Evolutionary conservation across 805 yeast genomes (phyloP), one percentile per base, ranked within the genome.

Genomic region (Ogataea chonburiensis): DNA sequence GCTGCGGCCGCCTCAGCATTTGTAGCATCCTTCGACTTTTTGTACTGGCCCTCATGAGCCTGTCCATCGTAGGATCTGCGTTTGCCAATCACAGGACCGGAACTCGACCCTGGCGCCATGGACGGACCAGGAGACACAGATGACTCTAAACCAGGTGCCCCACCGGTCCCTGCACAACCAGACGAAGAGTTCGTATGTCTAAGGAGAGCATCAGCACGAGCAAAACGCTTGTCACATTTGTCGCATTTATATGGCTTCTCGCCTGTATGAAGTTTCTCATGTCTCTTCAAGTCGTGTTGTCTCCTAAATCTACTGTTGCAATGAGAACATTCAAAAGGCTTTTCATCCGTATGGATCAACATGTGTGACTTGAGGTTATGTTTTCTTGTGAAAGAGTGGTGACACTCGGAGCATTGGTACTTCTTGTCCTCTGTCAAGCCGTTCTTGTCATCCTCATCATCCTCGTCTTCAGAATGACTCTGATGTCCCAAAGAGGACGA

Each of bases 321-420:
- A 18, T 71, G 68, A 9, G 70, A 44, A 57, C 95, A 85, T 16
- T 63, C 58, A 58, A 71, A 83, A 2, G 88, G 86, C 53, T 75
- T 79, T 43, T 68, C 70, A 32, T 71, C 67, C 11, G 86, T 70
- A 56, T 83, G 93, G 22, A 80, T 82, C 45, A 82, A 59, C 45
- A 78, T 68, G 55, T 83, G 93, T 4, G 85, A 73, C 37, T 81
- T 81, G 65, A 84, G 68, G 50, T 83, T 83, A 57, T 84, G 91
- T 48, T 75, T 79, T 28, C 93, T 66, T 3, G 86, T 77, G 60
- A 83, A 83, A 0, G 75, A 64, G 45, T 78, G 83, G 34, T 71
- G 61, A 53, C 93, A 83, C 7, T 71, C 67, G 12, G 71, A 66
- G 54, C 93, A 83, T 13, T 59, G 60, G 47, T 67, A 76, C 34